A percentile compares a stretch with the other conserved stretches of the same genome.
Evolutionary conservation across 345 rosid genomes (phyloP).

Genomic region (Cardamine chenopodiifolia): DNA sequence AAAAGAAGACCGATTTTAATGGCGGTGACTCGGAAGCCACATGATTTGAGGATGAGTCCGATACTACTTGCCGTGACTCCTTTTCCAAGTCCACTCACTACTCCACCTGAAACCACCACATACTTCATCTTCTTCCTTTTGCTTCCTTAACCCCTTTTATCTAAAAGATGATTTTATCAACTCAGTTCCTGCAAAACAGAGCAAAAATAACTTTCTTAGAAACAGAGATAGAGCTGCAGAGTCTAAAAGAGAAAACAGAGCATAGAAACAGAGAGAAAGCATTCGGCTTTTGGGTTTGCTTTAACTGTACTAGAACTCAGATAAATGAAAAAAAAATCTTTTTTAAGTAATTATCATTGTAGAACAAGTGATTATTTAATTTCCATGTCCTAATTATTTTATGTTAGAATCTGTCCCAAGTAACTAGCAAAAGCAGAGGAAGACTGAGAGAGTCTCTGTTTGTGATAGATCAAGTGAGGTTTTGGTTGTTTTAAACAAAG

Average conservation of each 20-base stretch:
- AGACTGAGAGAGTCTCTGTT: conserved; percentile 1
- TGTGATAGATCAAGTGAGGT: not conserved
- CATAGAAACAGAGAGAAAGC: conserved; percentile 11
- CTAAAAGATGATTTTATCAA: not conserved
- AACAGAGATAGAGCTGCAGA: not conserved
- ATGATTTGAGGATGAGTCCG: conserved; percentile 51
- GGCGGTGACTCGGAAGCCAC: conserved; percentile 47
- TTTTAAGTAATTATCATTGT: not conserved
- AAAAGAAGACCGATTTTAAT: conserved; percentile 38
- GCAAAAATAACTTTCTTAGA: not conserved
- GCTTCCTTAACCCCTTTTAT: conserved; percentile 1
- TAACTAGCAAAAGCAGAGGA: conserved; percentile 18
- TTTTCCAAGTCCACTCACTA: conserved; percentile 68
- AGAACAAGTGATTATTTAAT: not conserved
- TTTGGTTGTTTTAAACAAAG: not conserved
- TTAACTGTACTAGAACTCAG: not conserved
- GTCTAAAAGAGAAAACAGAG: not conserved
- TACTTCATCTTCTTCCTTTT: conserved; percentile 49
- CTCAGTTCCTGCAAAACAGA: conserved; percentile 13
- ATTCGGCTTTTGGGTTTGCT: conserved; percentile 8
- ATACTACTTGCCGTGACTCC: conserved; percentile 70
- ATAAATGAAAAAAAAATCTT: not conserved
- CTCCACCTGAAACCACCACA: conserved; percentile 65
- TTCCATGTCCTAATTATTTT: not conserved
- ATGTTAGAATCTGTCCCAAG: conserved; percentile 6